Evolutionary conservation across 2,329 filamentous ascomycete species (phyloP), one percentile per base, ranked within the genome.

Genomic region (Dothistroma pini): DNA sequence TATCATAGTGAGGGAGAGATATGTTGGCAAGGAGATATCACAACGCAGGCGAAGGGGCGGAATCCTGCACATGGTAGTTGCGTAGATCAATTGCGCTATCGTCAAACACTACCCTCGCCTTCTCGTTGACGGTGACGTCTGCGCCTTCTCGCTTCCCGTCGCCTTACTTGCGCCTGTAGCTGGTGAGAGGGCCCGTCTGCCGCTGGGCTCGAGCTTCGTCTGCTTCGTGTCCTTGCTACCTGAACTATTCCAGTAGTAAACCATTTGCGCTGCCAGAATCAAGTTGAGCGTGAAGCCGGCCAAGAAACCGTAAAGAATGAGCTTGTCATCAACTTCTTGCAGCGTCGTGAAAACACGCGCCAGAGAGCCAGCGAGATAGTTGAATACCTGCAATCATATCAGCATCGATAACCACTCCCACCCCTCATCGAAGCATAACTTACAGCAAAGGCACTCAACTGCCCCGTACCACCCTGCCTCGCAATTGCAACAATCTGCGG

Each of bases 271-370:
- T 14, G 93, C 93, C 60, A 99, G 82, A 59, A 99, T 84, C 60
- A 87, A 82, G 77, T 99, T 99, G 69, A 99, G 85, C n/a, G 82
- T 79, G 75, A 97, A 97, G 31, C 92, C 95, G 8, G 92, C 91
- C 58, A 97, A 79, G 81, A 96, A 97, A 55, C 93, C 90, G 78
- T 96, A 97, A 29, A 99, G 84, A 71, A 99, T 97, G 61, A 97
- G 83, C 78, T 93, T 93, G 77, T 99, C 95, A 75, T 96, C 90
- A 62, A 99, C 95, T 81, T 99, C 95, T 74, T 97, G 93, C 60
- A 99, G 81, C 9, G 96, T 99, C 34, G 95, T 99, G 78, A 97
- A 99, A 79, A 99, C 96, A 74, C 95, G 90, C 29, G 91, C 90
- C 61, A 97, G 85, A 49, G 92, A 96, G 44, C 96, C 95, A 69